These are phyloP conservation scores for Monosporascus sp. DNA, from an alignment of 2,329 filamentous ascomycete genomes.

Conservation along the genomic window DNA sequence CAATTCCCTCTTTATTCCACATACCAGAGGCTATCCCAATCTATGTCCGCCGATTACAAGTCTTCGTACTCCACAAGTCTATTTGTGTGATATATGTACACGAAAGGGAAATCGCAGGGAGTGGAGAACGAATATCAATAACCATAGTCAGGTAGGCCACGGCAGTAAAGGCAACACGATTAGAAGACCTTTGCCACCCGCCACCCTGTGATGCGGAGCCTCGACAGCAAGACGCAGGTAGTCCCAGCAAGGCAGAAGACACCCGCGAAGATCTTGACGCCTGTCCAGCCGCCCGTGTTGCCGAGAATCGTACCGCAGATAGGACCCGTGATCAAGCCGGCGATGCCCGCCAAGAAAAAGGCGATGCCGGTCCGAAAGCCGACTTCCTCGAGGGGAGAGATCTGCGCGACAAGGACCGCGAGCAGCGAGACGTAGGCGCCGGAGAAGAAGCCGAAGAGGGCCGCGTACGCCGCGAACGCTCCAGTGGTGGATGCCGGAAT, in stretches of 20 bases:
- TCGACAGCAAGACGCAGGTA: neutral
- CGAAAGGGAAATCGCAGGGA: neutral
- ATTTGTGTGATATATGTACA: no score
- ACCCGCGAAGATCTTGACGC: constrained; percentile 5
- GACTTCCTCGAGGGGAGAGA: constrained; percentile 46
- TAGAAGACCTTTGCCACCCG: constrained; percentile 5
- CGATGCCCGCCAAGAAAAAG: constrained; percentile 46
- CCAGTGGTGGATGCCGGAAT: constrained; percentile 13
- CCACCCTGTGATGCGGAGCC: constrained; percentile 1
- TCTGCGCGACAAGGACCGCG: constrained; percentile 30
- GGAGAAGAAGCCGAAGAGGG: constrained; percentile 19
- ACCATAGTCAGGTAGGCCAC: neutral
- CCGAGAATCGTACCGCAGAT: constrained; percentile 36
- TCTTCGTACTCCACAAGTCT: no score
- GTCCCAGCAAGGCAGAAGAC: constrained; percentile 5
- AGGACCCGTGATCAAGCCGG: constrained; percentile 44
- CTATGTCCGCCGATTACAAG: no score
- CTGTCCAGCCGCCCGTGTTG: constrained; percentile 1
- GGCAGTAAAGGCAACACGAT: neutral
- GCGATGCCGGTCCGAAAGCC: constrained; percentile 47
- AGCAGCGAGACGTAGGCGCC: constrained; percentile 20
- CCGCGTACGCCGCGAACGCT: constrained; percentile 13
- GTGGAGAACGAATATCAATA: neutral
- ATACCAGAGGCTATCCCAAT: no score
- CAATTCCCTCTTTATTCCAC: no score